These are phyloP conservation scores for Suillus luteus DNA, from an alignment of 768 basidiomycete species.

Conservation along the genomic window DNA sequence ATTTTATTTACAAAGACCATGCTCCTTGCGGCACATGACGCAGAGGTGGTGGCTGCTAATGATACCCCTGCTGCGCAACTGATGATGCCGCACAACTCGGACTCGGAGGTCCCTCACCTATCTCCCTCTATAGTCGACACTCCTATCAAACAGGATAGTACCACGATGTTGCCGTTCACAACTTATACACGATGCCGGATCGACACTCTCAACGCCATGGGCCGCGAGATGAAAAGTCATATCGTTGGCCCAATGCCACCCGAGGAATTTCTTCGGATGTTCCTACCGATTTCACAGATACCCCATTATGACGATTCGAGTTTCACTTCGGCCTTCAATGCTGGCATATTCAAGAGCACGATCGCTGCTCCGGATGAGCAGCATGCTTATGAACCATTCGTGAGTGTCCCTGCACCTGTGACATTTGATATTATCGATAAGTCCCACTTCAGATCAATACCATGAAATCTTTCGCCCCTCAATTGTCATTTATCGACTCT, in stretches of 20 bases:
- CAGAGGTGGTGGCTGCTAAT: too few species aligned
- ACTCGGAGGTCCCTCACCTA: too few species aligned
- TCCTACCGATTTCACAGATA: slow-evolving; percentile 6
- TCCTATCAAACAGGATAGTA: background rate
- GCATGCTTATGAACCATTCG: slow-evolving; percentile 8
- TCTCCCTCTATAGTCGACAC: background rate
- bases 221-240: slow-evolving; percentile 2
- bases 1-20: too few species aligned
- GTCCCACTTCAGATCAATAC: slow-evolving; percentile 6
- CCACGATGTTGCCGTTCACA: slow-evolving; percentile 4
- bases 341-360: background rate
- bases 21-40: too few species aligned
- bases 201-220: slow-evolving; percentile 1
- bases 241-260: slow-evolving; percentile 13
- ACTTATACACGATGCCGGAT: slow-evolving; percentile 3
- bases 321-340: background rate
- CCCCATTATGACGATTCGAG: background rate
- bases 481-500: slow-evolving; percentile 4
- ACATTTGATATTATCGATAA: background rate
- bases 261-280: background rate
- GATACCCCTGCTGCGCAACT: too few species aligned
- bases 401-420: background rate
- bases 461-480: slow-evolving; percentile 6
- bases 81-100: too few species aligned
- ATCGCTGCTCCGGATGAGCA: background rate